Evolutionary conservation across 352 stramenopile genomes (phyloP).

Genomic region (Phytopythium delawarense): DNA sequence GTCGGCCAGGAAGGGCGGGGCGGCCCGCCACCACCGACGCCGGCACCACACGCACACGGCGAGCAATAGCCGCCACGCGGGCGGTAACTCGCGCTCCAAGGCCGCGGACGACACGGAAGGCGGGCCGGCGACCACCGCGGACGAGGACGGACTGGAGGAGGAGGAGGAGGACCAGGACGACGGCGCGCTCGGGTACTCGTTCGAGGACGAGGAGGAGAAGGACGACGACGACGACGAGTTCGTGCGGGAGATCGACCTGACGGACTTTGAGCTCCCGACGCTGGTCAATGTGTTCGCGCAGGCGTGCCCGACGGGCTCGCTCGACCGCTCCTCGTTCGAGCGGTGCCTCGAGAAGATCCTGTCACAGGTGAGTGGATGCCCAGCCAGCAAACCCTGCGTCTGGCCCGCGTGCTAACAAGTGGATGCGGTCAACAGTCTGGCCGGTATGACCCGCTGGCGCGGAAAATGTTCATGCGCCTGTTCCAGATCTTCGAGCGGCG

Average conservation of each 20-base stretch:
- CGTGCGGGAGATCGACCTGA: conserved; percentile 60
- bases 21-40: background rate
- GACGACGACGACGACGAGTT: conserved; percentile 34
- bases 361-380: conserved; percentile 35
- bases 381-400: background rate
- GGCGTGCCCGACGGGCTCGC: conserved; percentile 61
- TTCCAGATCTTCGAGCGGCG: conserved; percentile 78
- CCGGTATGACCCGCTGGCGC: conserved; percentile 64
- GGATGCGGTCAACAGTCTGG: conserved; percentile 21
- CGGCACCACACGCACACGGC: background rate
- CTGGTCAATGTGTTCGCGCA: conserved; percentile 83
- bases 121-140: conserved; percentile 14
- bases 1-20: conserved; percentile 6
- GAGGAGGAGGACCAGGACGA: conserved; percentile 17
- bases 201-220: conserved; percentile 15
- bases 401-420: background rate
- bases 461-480: conserved; percentile 71
- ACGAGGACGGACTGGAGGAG: conserved; percentile 16
- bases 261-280: conserved; percentile 80
- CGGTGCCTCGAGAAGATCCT: conserved; percentile 78
- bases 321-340: conserved; percentile 68
- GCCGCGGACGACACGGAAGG: conserved; percentile 6
- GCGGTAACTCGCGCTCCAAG: conserved; percentile 10
- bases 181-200: conserved; percentile 12
- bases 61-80: conserved; percentile 6